Percentiles rank a stretch among this genome's conserved stretches.
Conservation (phyloP, 2,329 filamentous ascomycete species). For the Bimuria novae-zelandiae region DNA sequence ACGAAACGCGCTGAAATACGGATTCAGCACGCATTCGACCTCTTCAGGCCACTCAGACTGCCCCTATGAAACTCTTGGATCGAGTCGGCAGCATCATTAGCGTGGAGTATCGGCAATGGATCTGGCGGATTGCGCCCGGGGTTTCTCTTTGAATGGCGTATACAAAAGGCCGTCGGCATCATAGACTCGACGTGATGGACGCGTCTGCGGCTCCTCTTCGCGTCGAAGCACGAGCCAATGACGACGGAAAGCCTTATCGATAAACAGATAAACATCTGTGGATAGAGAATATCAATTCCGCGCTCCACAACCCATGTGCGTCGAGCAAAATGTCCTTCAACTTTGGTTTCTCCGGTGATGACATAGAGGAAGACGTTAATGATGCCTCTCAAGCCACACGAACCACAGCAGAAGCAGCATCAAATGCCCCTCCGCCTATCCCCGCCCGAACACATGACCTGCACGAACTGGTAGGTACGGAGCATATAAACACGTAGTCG, state of each 20-base stretch:
- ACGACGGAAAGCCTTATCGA: conserved; percentile 24
- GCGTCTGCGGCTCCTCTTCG: too few relatives aligned
- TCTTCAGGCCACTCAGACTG: too few relatives aligned
- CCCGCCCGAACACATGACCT: conserved; percentile 50
- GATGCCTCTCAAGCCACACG: conserved; percentile 26
- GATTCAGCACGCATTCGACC: too few relatives aligned
- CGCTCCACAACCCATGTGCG: too few relatives aligned
- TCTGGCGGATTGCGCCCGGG: not conserved
- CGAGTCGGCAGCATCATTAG: not conserved
- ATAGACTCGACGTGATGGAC: too few relatives aligned
- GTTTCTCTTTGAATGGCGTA: too few relatives aligned
- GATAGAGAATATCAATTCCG: conserved; percentile 19
- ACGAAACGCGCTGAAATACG: too few relatives aligned
- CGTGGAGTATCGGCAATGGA: not conserved
- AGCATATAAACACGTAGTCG: not conserved
- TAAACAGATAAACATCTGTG: conserved; percentile 13
- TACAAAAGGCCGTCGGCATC: too few relatives aligned
- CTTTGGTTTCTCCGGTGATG: conserved; percentile 64
- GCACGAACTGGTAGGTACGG: conserved; percentile 52
- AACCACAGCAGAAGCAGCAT: conserved; percentile 9
- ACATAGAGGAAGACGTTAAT: conserved; percentile 58
- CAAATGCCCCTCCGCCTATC: conserved; percentile 37
- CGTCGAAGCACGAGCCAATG: conserved; percentile 21
- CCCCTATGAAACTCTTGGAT: too few relatives aligned
- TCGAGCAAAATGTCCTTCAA: conserved; percentile 53